Evolutionary conservation across 2,329 filamentous ascomycete genomes (phyloP).

Genomic region (Fusarium nanum): DNA sequence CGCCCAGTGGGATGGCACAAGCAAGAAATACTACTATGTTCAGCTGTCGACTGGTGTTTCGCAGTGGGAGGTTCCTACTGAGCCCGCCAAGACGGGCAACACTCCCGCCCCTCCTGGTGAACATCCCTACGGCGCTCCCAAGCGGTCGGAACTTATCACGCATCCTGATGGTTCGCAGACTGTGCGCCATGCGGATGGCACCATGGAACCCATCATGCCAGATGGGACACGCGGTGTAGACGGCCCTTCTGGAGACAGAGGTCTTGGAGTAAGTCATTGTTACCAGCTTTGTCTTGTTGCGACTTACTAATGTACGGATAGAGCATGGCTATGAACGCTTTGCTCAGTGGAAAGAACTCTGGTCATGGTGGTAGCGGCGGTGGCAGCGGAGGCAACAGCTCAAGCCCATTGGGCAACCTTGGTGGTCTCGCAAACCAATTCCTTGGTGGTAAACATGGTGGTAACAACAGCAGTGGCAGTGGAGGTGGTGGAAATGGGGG

Average conservation of each 20-base stretch:
- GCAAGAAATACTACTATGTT: slow-evolving; percentile 77
- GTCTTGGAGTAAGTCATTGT: slow-evolving; percentile 69
- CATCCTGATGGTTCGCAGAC: slow-evolving; percentile 73
- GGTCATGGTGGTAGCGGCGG: slow-evolving; percentile 47
- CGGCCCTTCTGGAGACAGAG: slow-evolving; percentile 68
- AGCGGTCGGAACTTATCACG: slow-evolving; percentile 67
- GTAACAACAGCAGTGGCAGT: slow-evolving; percentile 20
- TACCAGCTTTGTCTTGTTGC: slow-evolving; percentile 5
- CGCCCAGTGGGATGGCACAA: slow-evolving; percentile 74
- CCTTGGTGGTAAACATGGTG: slow-evolving; percentile 42
- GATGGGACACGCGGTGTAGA: slow-evolving; percentile 63
- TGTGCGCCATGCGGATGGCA: slow-evolving; percentile 69
- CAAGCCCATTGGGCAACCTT: slow-evolving; percentile 53
- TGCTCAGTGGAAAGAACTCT: slow-evolving; percentile 61
- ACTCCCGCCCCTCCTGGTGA: slow-evolving; percentile 67
- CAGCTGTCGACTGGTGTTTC: slow-evolving; percentile 77
- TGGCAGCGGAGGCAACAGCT: slow-evolving; percentile 45
- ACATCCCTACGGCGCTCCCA: slow-evolving; percentile 72
- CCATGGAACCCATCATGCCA: slow-evolving; percentile 68
- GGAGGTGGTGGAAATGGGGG: slow-evolving; percentile 39
- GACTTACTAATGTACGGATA: slow-evolving; percentile 23
- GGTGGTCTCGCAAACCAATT: slow-evolving; percentile 62
- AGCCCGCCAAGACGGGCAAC: slow-evolving; percentile 70
- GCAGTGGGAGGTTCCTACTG: slow-evolving; percentile 79
- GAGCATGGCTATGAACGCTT: slow-evolving; percentile 70